A percentile compares a stretch with the other conserved stretches of the same genome.
phyloP scores from a whole-genome alignment of 352 stramenopile genomes.

The Globisporangium radiosum region DNA sequence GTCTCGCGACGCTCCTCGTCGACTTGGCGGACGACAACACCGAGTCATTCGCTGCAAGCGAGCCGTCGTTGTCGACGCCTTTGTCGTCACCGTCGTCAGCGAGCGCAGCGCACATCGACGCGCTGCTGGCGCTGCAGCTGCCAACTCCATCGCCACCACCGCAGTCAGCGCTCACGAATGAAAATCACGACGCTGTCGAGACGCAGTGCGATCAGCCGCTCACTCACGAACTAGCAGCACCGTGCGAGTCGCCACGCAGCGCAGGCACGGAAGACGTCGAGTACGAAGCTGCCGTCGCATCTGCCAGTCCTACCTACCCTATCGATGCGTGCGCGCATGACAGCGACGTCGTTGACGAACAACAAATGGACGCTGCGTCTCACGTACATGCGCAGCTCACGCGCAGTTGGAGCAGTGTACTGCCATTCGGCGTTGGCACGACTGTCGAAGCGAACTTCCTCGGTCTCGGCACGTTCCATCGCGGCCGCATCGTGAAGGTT shows the following conservation, averaged over 20 bases:
- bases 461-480: constrained; percentile 15
- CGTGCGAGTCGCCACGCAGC: not conserved
- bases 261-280: not conserved
- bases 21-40: constrained; percentile 3
- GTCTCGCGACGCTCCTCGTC: not conserved
- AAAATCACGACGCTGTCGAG: not conserved
- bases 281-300: not conserved
- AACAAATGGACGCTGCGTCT: too few species aligned
- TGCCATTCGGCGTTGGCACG: not conserved
- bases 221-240: too few species aligned
- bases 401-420: not conserved
- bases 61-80: not conserved
- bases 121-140: not conserved
- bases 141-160: not conserved
- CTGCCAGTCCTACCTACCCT: not conserved
- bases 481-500: constrained; percentile 8
- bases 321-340: not conserved
- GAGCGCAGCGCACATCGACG: not conserved
- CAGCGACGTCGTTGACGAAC: not conserved
- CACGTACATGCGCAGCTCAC: too few species aligned
- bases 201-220: too few species aligned
- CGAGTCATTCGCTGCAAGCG: not conserved
- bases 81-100: not conserved
- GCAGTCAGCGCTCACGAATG: not conserved
- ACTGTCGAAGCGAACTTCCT: constrained; percentile 17